These are phyloP conservation scores for Stephanocyclus meneghinianus DNA, from an alignment of 352 stramenopile genomes.

Conservation along the genomic window DNA sequence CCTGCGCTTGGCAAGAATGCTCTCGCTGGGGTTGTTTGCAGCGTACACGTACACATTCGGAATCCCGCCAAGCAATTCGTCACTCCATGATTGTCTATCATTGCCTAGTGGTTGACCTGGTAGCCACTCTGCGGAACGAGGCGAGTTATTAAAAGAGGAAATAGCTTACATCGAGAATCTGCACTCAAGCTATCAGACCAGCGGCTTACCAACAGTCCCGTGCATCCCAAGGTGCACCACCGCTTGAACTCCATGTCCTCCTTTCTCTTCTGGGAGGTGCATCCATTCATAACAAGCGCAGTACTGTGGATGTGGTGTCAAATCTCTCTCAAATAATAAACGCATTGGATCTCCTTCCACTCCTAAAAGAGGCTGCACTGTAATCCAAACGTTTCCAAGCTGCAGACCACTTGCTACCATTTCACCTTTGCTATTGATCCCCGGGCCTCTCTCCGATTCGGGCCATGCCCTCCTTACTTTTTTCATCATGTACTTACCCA, in stretches of 20 bases:
- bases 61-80: constrained; percentile 72
- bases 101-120: constrained; percentile 81
- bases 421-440: constrained; percentile 64
- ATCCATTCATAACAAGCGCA: constrained; percentile 80
- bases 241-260: constrained; percentile 68
- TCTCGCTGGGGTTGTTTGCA: constrained; percentile 83
- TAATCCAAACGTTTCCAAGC: constrained; percentile 81
- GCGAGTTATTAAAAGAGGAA: constrained; percentile 1
- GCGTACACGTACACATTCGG: constrained; percentile 78
- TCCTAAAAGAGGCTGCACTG: constrained; percentile 79
- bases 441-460: constrained; percentile 61
- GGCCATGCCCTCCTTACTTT: constrained; percentile 73
- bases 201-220: constrained; percentile 31
- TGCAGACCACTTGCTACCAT: constrained; percentile 76
- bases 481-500: constrained; percentile 76
- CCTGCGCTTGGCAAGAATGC: constrained; percentile 81
- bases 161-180: background rate
- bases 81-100: constrained; percentile 76
- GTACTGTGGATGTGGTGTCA: constrained; percentile 85
- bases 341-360: constrained; percentile 84
- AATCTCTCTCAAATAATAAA: constrained; percentile 80
- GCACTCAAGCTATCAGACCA: background rate
- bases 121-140: constrained; percentile 73
- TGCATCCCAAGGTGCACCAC: constrained; percentile 72
- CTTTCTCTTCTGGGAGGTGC: constrained; percentile 42